A percentile compares a stretch with the other conserved stretches of the same genome.
phyloP scores from a whole-genome alignment of 2,329 filamentous ascomycete genomes.

The Aspergillus japonicus region DNA sequence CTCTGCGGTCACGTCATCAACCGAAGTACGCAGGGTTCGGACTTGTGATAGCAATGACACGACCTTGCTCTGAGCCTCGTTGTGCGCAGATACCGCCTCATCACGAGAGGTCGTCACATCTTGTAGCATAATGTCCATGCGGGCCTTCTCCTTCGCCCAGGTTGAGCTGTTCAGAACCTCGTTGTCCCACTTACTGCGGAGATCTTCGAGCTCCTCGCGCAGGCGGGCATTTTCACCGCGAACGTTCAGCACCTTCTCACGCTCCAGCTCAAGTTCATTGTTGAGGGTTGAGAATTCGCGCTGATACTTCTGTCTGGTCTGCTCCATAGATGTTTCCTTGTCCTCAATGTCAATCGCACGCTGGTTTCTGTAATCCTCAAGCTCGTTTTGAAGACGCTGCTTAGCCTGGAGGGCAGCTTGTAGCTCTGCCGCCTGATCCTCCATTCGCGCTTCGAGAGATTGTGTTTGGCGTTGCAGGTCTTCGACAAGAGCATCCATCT shows the following conservation, averaged over 20 bases:
- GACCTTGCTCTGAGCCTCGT: conserved; percentile 90
- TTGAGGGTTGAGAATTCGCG: conserved; percentile 84
- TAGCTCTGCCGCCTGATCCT: conserved; percentile 87
- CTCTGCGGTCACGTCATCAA: conserved; percentile 83
- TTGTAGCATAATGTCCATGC: conserved; percentile 83
- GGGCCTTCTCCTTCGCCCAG: conserved; percentile 96
- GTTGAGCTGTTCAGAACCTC: conserved; percentile 96
- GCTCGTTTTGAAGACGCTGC: conserved; percentile 91
- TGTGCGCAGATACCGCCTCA: conserved; percentile 88
- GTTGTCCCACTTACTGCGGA: conserved; percentile 96
- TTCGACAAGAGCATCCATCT: conserved; percentile 83
- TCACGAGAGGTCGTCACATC: conserved; percentile 90
- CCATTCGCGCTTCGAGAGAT: conserved; percentile 83
- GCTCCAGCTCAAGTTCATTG: conserved; percentile 88
- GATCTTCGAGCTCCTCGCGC: conserved; percentile 92
- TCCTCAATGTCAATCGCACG: conserved; percentile 95
- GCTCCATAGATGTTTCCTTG: conserved; percentile 92
- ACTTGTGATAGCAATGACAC: conserved; percentile 89
- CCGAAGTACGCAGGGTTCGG: conserved; percentile 73
- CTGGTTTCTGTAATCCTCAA: conserved; percentile 95
- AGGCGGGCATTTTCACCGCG: conserved; percentile 81
- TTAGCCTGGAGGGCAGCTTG: conserved; percentile 83
- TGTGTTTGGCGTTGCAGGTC: conserved; percentile 89
- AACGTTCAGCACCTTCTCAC: conserved; percentile 83
- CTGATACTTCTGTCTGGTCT: conserved; percentile 97